Evolutionary conservation across 495 filamentous ascomycete species (phyloP), one percentile per base, ranked within the genome.

Genomic region (Aspergillus affinis): DNA sequence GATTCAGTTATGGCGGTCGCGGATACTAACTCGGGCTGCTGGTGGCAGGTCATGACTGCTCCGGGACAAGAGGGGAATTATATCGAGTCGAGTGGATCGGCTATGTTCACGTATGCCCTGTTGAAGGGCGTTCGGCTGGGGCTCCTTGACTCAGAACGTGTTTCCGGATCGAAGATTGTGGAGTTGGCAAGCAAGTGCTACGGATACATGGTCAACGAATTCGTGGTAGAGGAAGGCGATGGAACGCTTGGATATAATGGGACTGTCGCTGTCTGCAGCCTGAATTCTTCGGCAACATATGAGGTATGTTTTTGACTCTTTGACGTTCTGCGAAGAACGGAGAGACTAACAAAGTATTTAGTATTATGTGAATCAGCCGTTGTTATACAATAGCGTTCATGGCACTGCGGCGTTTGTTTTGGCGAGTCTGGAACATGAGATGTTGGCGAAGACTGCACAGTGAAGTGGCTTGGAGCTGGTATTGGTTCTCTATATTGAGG

Each of bases 31-130:
- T 77, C 74, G 1, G 80, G 82, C 1, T 80, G 79, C n/a, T 87
- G 85, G 85, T 88, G 84, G 84, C 67, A 85, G 27, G 74, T 85
- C 17, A 81, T 87, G 80, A 75, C 72, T 48, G 72, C 68, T 44
- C 73, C 77, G 0, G 78, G 77, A 0, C 65, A 62, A 6, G 54
- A 75, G 53, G 80, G 81, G 0, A 88, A 88, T 57, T 88, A 86
- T 55, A 82, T 88, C 56, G 84, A 88, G 70, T 80, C 78, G 47
- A 84, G 81, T 54, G 82, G 75, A 13, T 82, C 77, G 15, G 84
- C 84, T 5, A 86, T 88, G 82, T 85, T 86, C 65, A 74, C 76
- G 7, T 84, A 83, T 66, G 79, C 76, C 4, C 69, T 83, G 56
- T 67, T 83, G 53, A 84, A 84, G 68, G 83, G 80, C 1, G 71